Conservation (phyloP, 2,329 filamentous ascomycete species). For the Colletotrichum siamense region DNA sequence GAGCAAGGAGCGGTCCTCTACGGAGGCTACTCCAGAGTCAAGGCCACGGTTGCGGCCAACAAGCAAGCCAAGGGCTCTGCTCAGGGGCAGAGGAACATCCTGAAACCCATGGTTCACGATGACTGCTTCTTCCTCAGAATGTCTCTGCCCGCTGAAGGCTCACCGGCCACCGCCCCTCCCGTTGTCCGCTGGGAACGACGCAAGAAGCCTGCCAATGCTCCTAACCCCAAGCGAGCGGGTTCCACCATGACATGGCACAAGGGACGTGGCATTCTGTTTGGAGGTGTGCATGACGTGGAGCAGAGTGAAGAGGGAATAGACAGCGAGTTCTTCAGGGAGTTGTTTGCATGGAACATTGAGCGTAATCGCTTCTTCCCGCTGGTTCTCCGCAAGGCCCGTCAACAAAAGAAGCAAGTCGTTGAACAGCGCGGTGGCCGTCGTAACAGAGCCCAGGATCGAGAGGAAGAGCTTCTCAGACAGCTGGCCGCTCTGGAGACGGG, state of each 20-base stretch:
- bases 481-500: constrained; percentile 85
- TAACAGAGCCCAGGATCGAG: constrained; percentile 85
- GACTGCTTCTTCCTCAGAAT: constrained; percentile 94
- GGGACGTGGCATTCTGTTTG: constrained; percentile 90
- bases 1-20: constrained; percentile 89
- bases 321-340: constrained; percentile 92
- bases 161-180: constrained; percentile 69
- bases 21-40: constrained; percentile 92
- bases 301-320: constrained; percentile 94
- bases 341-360: constrained; percentile 95
- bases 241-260: constrained; percentile 95
- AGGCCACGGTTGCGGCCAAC: constrained; percentile 65
- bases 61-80: constrained; percentile 69
- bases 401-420: constrained; percentile 65
- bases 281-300: constrained; percentile 92
- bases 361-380: constrained; percentile 94
- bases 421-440: constrained; percentile 66
- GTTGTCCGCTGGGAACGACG: constrained; percentile 88
- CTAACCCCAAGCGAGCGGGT: constrained; percentile 82
- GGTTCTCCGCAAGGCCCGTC: constrained; percentile 74
- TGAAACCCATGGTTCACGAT: constrained; percentile 90
- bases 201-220: constrained; percentile 90
- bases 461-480: constrained; percentile 88
- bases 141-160: constrained; percentile 72
- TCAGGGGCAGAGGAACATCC: constrained; percentile 70